These are phyloP conservation scores for Cyclostephanos tholiformis DNA, from an alignment of 108 stramenopile genomes.

Conservation along the genomic window DNA sequence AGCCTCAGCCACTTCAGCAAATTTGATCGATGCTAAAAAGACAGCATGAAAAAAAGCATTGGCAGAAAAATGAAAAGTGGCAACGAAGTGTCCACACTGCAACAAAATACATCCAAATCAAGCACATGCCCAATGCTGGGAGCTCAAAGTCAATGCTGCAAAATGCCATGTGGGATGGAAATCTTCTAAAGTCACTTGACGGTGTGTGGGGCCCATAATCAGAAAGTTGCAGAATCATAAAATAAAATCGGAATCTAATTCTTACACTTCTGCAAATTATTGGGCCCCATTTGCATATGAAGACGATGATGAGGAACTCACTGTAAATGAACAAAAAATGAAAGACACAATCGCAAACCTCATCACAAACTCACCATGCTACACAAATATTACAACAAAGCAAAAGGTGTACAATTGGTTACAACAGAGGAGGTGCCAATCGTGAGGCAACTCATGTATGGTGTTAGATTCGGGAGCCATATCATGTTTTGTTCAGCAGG, in stretches of 20 bases:
- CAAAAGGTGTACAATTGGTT: too few relatives aligned
- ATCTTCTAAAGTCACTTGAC: background rate
- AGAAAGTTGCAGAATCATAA: background rate
- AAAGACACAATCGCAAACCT: background rate
- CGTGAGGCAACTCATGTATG: background rate
- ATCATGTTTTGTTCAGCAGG: background rate
- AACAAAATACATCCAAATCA: background rate
- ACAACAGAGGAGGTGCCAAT: too few relatives aligned
- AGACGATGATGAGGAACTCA: background rate
- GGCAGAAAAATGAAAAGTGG: background rate
- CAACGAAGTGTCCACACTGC: background rate
- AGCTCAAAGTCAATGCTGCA: background rate
- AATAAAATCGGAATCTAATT: background rate
- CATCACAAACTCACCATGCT: background rate
- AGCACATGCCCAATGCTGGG: background rate
- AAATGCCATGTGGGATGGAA: background rate
- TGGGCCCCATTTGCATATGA: background rate
- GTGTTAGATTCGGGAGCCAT: background rate
- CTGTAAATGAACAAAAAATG: background rate
- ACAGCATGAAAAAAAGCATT: too few relatives aligned
- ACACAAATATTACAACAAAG: background rate
- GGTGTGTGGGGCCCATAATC: background rate
- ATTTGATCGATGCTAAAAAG: background rate
- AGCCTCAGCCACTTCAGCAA: background rate
- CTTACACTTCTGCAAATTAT: background rate